Evolutionary conservation across 164 flowering plant species (phyloP), one percentile per base, ranked within the genome.

Genomic region (Santalum album): DNA sequence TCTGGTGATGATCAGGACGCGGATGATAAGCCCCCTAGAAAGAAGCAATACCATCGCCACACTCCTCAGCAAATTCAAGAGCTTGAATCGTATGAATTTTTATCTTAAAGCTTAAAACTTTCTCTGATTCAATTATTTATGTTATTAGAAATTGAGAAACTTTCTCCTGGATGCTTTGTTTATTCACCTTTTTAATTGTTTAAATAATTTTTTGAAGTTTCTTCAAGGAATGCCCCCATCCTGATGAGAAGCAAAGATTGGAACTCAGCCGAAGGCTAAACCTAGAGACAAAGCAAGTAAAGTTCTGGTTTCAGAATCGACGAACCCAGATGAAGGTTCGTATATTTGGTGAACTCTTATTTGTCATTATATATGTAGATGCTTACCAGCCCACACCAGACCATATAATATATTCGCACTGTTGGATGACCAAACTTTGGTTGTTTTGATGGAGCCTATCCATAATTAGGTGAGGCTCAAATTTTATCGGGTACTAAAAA

Each of bases 291-390:
- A 74, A 59, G 67, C 88, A 82, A 63, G 77, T 82, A 25, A 82
- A 82, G 57, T 82, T 82, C 49, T 82, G 88, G 88, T 82, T 82
- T 29, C 88, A 82, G 39, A 82, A 82, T 49, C 55, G 81, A n/a
- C 55, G 88, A 57, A 82, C 88, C 20, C 88, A 82, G 48, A 69
- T 79, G 81, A 82, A 82, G 84, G 88, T 79, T n/a, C n/a, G n/a
- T n/a, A n/a, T n/a, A n/a, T n/a, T n/a, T n/a, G n/a, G n/a, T 62
- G 43, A 16, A 3, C 3, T 38, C 14, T 20, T 51, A n/a, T 6
- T n/a, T n/a, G n/a, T n/a, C n/a, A n/a, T n/a, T n/a, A n/a, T n/a
- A n/a, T n/a, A n/a, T n/a, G n/a, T n/a, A n/a, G n/a, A n/a, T n/a
- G n/a, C n/a, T n/a, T n/a, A n/a, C n/a, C n/a, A n/a, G n/a, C n/a